Evolutionary conservation across 2,329 filamentous ascomycete species (phyloP).

Genomic region (Ceratocystis diversiconidia): DNA sequence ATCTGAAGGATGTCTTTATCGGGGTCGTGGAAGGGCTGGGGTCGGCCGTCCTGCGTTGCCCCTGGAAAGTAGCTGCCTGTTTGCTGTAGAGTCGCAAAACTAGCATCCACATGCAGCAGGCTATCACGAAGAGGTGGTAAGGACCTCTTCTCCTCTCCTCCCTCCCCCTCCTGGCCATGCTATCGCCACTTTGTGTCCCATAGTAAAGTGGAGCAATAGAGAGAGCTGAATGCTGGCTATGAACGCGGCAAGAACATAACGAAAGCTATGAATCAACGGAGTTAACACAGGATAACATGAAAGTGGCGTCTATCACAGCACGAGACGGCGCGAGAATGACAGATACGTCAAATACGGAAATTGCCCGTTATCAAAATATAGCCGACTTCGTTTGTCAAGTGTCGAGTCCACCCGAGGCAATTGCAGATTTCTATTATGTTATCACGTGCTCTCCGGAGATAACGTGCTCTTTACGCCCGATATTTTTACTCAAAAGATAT

Average conservation of each 20-base stretch:
- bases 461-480: neutral
- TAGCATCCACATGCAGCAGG: too few species aligned
- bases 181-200: neutral
- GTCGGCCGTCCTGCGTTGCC: too few species aligned
- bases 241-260: neutral
- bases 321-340: neutral
- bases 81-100: too few species aligned
- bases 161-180: neutral
- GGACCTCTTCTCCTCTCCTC: too few species aligned
- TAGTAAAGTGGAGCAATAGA: neutral
- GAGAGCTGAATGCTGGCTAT: neutral
- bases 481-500: too few species aligned
- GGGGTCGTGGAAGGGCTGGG: neutral
- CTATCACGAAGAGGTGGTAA: too few species aligned
- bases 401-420: neutral
- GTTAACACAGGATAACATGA: neutral
- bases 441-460: neutral
- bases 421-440: neutral
- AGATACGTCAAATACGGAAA: neutral
- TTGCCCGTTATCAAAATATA: neutral
- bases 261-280: neutral
- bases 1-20: neutral
- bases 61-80: too few species aligned
- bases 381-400: neutral
- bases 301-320: neutral